Base-by-base conservation (phyloP, 2,329 filamentous ascomycete genomes). In the Sporothrix humicola region DNA sequence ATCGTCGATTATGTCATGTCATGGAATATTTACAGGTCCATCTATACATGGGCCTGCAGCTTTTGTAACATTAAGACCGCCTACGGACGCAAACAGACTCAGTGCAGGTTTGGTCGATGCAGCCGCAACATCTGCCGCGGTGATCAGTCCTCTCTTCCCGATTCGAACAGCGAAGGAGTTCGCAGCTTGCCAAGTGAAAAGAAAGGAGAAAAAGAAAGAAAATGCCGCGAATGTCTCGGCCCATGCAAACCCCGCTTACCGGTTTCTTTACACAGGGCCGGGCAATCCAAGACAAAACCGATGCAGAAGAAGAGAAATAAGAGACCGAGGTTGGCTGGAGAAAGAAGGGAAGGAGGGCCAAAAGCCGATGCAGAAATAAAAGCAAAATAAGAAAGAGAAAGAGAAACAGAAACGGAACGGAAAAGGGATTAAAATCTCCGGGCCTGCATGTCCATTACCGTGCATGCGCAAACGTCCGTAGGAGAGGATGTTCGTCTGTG, bases 11-110 rank as follows among this genome's bases (percentile, higher is more conserved):
- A 37, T 37, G 7, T 37, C 31, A 37, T 37, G 7, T 7, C 4
- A 37, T 37, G 31, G 7, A 37, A 37, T 37, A 37, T 37, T 5
- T 37, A 37, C 4, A 37, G 4, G 31, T 37, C 31, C 7, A 37
- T 37, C 31, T 37, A 37, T 37, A 5, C 31, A 37, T 37, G 31
- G 23, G 23, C 23, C 23, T 37, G 31, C 31, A 37, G 4, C 2
- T 37, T 37, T 59, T 13, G 23, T 20, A 59, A 59, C 13, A 13
- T 26, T 7, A 56, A 56, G 8, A 26, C 20, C 5, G 52, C 26
- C 56, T 66, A 31, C 46, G 44, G 46, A 50, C 63, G 63, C 44
- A 66, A 50, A 48, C 63, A 66, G 44, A 6, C 20, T 37, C 65
- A 52, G 0, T 2, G 7, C 17, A 12, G 7, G 8, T 17, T 6